Conservation (phyloP, 2,329 filamentous ascomycete genomes). For the Trichoderma guizhouense region DNA sequence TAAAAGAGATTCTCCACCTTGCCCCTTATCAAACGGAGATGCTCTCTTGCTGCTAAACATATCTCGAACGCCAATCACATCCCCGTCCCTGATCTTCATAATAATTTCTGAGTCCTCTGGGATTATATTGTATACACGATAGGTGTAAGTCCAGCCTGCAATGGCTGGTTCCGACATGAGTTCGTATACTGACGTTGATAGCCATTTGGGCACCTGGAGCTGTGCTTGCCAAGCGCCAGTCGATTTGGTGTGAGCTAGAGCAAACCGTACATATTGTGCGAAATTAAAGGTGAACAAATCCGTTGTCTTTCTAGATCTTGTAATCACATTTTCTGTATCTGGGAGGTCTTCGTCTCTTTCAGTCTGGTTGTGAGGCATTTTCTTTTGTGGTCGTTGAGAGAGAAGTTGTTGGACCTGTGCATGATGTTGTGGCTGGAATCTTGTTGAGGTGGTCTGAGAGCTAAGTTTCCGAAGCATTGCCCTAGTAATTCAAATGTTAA, state of each 20-base stretch:
- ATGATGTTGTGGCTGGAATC: slow-evolving; percentile 17
- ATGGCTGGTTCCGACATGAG: slow-evolving; percentile 19
- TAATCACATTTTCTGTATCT: too few relatives aligned
- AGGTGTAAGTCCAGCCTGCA: slow-evolving; percentile 24
- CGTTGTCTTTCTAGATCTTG: background rate
- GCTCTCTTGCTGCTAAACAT: slow-evolving; percentile 23
- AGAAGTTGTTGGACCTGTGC: background rate
- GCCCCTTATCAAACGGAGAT: slow-evolving; percentile 24
- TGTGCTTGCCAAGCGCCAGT: slow-evolving; percentile 25
- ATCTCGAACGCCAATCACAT: slow-evolving; percentile 22
- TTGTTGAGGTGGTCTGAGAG: slow-evolving; percentile 19
- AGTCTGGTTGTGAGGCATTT: background rate
- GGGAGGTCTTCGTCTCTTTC: too few relatives aligned
- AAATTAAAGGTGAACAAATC: background rate
- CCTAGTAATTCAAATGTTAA: slow-evolving; percentile 16
- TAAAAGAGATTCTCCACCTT: too few relatives aligned
- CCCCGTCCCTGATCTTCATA: slow-evolving; percentile 11
- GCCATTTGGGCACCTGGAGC: slow-evolving; percentile 26
- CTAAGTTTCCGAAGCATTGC: slow-evolving; percentile 21
- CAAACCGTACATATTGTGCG: slow-evolving; percentile 21
- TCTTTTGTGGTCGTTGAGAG: background rate
- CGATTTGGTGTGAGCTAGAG: background rate
- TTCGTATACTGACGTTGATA: slow-evolving; percentile 22
- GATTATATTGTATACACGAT: slow-evolving; percentile 25
- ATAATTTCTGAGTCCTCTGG: slow-evolving; percentile 21